phyloP scores from a whole-genome alignment of 202 grass and related monocot species.

The Panicum hallii region DNA sequence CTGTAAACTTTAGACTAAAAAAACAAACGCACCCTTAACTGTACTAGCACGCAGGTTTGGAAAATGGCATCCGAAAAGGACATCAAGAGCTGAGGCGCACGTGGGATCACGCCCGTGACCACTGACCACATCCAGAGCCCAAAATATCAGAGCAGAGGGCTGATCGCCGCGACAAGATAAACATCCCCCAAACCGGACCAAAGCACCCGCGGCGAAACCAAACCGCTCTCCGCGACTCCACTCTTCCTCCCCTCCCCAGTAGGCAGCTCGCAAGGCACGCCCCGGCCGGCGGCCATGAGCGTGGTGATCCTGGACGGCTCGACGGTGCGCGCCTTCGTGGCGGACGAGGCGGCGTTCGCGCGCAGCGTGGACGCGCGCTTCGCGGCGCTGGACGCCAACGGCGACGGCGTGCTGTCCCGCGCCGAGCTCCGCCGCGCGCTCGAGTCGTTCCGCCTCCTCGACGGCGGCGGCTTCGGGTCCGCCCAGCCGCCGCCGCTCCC shows the following conservation, averaged over 20 bases:
- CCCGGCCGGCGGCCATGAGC: slow-evolving; percentile 52
- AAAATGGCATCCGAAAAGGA: neutral
- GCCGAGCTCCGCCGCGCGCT: slow-evolving; percentile 86
- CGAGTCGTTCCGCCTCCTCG: slow-evolving; percentile 94
- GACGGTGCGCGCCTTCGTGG: slow-evolving; percentile 82
- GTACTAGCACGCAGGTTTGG: too few species aligned
- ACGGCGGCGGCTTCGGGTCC: slow-evolving; percentile 69
- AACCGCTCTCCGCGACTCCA: neutral
- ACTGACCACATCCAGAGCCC: neutral
- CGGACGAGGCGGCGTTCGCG: slow-evolving; percentile 74
- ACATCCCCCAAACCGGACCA: neutral
- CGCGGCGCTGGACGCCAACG: slow-evolving; percentile 80
- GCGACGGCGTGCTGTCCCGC: slow-evolving; percentile 90
- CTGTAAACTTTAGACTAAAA: too few species aligned
- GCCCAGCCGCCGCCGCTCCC: slow-evolving; percentile 55
- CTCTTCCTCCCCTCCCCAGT: neutral
- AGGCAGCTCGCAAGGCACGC: neutral
- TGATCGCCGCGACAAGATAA: neutral
- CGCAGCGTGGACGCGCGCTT: slow-evolving; percentile 76
- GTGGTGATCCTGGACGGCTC: slow-evolving; percentile 82
- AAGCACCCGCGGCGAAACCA: neutral
- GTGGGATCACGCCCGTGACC: slow-evolving; percentile 1
- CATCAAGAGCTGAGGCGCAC: neutral
- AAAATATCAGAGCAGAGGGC: neutral
- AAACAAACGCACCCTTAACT: too few species aligned